Conservation (phyloP, 2,329 filamentous ascomycete genomes). For the Diaporthe ampelina region DNA sequence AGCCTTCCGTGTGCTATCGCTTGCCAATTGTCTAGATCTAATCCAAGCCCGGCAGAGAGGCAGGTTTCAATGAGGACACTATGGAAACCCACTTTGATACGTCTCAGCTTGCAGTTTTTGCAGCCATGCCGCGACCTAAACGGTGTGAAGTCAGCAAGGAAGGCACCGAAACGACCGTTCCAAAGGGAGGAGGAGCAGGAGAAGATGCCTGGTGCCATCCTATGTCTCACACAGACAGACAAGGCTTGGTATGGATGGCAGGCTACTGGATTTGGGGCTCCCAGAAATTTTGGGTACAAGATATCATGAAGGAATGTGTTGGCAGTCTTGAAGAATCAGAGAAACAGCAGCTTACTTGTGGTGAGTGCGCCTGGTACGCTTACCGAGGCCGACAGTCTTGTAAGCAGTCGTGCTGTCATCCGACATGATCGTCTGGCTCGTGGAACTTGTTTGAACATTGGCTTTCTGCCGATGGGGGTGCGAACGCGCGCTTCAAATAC, state of each 20-base stretch:
- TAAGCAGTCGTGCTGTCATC: not conserved
- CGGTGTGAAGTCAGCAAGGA: not conserved
- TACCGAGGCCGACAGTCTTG: not conserved
- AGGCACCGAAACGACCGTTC: not conserved
- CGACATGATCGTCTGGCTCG: conserved; percentile 13
- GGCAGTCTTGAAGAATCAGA: not conserved
- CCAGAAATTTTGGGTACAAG: not conserved
- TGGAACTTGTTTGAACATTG: conserved; percentile 1
- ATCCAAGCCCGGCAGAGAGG: not conserved
- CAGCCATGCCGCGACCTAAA: conserved; percentile 25
- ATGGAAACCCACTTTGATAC: not conserved
- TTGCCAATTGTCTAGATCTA: not conserved
- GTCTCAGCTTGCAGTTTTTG: conserved; percentile 9
- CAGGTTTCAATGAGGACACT: no score
- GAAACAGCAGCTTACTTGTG: conserved; percentile 4
- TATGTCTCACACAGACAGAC: not conserved
- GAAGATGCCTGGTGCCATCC: conserved; percentile 7
- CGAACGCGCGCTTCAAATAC: conserved; percentile 14
- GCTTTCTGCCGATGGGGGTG: not conserved
- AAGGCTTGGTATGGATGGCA: not conserved
- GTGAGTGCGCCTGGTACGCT: conserved; percentile 10
- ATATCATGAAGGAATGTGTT: not conserved
- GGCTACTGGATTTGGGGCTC: no score
- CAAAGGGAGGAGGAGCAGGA: not conserved
- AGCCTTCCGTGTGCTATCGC: not conserved